Evolutionary conservation across 2,329 filamentous ascomycete species (phyloP), one percentile per base, ranked within the genome.

Genomic region (Sclerotinia borealis): DNA sequence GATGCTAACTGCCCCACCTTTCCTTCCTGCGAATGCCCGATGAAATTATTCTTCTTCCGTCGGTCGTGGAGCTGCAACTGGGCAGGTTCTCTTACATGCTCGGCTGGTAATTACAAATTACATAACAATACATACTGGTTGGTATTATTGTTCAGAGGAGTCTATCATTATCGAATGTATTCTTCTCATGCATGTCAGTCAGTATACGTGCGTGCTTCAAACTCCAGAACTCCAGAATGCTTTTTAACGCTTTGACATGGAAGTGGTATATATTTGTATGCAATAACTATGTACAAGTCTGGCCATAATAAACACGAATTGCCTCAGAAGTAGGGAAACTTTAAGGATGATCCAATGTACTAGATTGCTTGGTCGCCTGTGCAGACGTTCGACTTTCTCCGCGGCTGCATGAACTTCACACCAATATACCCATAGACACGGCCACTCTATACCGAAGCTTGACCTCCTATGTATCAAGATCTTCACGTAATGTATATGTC

Each of bases 1-100:
- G 36, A 61, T 61, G 36, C 36, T 43, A 25, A 36, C n/a, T 47
- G 50, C 31, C 59, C 59, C 59, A 62, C 59, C 59, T 48, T 56
- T 55, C 13, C 31, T 34, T 56, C n/a, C 59, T 62, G 50, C 59
- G 41, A 48, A 56, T 31, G 41, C 39, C 59, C 59, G 59, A 48
- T 36, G 2, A 15, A 52, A 55, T 36, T 31, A 31, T 31, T 48
- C 59, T 43, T 52, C 49, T 62, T 56, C 59, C 41, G 50, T 56
- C 50, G 17, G 50, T 55, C 50, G 49, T 55, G 50, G 50, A 56
- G 49, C 50, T 56, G 39, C 59, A 56, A n/a, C 37, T 56, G 52
- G 52, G 39, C 27, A 25, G 52, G 41, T 61, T 55, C 29, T 22
- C 37, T 48, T 55, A 45, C 59, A n/a, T 62, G 50, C 50, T 49